These are phyloP conservation scores for Lithospermum erythrorhizon DNA, from an alignment of 257 asterid species.

Conservation along the genomic window DNA sequence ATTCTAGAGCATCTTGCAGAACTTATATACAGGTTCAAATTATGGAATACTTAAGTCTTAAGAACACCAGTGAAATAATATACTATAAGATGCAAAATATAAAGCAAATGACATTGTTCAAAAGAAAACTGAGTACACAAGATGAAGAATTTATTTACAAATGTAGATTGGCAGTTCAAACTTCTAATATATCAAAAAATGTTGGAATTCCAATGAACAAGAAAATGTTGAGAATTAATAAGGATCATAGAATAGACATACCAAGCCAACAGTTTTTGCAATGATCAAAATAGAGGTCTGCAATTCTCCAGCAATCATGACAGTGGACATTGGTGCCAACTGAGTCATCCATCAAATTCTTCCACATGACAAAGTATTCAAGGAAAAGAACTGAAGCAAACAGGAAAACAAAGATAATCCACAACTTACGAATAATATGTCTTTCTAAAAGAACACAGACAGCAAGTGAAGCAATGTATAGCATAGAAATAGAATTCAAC, in stretches of 20 bases:
- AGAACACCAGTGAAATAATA: background rate
- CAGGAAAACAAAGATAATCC: conserved; percentile 71
- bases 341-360: conserved; percentile 27
- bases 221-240: background rate
- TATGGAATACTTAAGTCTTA: background rate
- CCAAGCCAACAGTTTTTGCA: conserved; percentile 94
- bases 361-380: conserved; percentile 90
- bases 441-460: conserved; percentile 78
- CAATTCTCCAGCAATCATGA: conserved; percentile 89
- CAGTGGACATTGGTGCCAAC: conserved; percentile 36
- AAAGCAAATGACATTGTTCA: background rate
- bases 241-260: conserved; percentile 27
- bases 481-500: conserved; percentile 69
- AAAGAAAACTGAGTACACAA: background rate
- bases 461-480: conserved; percentile 71
- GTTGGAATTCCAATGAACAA: background rate
- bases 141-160: background rate
- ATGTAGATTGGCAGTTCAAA: background rate
- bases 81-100: background rate
- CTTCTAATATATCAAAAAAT: too few relatives aligned
- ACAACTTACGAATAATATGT: conserved; percentile 56
- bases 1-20: background rate
- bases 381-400: conserved; percentile 69
- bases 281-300: conserved; percentile 36
- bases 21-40: background rate